Conservation (phyloP, 306 rosid species). For the Albizia julibrissin region DNA sequence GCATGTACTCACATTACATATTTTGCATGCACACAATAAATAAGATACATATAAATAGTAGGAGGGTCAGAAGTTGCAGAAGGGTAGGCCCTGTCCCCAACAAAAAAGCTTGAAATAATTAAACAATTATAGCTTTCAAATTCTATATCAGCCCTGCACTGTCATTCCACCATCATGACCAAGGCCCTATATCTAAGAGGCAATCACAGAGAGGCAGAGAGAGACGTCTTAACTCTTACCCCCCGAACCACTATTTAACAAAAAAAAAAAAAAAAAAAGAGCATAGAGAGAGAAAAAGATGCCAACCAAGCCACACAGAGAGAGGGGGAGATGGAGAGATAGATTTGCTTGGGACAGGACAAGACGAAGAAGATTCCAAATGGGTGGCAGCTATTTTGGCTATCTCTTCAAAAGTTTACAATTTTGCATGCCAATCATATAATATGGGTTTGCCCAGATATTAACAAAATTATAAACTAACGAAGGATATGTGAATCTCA, state of each 20-base stretch:
- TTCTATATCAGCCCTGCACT: constrained; percentile 40
- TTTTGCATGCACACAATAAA: constrained; percentile 53
- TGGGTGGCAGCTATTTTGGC: constrained; percentile 32
- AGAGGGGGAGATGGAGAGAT: neutral
- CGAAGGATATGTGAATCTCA: neutral
- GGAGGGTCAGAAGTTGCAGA: constrained; percentile 49
- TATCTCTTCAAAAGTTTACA: neutral
- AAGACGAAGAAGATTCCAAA: constrained; percentile 40
- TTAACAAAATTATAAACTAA: constrained; percentile 3
- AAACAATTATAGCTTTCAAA: constrained; percentile 72
- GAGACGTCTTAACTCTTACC: constrained; percentile 24
- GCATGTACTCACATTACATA: constrained; percentile 41
- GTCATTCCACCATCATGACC: constrained; percentile 76
- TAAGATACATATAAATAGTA: constrained; percentile 49
- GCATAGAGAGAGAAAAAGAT: neutral
- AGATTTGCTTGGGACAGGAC: neutral
- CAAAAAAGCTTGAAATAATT: constrained; percentile 58
- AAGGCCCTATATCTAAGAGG: constrained; percentile 44
- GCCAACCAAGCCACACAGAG: neutral
- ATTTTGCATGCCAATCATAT: neutral
- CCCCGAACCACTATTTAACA: neutral
- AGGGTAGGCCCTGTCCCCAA: constrained; percentile 53
- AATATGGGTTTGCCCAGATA: neutral
- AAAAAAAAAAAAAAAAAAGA: too few relatives aligned
- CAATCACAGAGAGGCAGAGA: constrained; percentile 28